Conservation (phyloP, 768 basidiomycete species). For the Boletus subparvulus region DNA sequence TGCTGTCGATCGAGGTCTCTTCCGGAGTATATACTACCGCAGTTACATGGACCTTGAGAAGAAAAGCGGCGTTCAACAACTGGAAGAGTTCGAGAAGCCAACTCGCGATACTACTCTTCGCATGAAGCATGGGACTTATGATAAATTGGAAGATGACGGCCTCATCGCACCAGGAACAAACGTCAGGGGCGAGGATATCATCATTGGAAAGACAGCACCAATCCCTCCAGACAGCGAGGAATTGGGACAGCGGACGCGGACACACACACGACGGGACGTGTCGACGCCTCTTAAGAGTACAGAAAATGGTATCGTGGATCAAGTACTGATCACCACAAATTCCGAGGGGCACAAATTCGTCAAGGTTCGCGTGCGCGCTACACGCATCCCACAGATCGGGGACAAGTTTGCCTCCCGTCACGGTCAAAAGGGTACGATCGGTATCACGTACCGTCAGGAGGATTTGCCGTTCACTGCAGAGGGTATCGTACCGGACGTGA, state of each 20-base stretch:
- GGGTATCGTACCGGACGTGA: slow-evolving; percentile 93
- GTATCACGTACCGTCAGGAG: slow-evolving; percentile 99
- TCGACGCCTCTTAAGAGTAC: slow-evolving; percentile 98
- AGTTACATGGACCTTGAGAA: slow-evolving; percentile 99
- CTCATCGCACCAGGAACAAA: slow-evolving; percentile 94
- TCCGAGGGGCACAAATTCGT: slow-evolving; percentile 97
- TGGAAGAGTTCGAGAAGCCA: slow-evolving; percentile 98
- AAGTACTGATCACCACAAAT: slow-evolving; percentile 95
- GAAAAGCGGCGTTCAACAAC: slow-evolving; percentile 85
- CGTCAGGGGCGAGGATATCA: slow-evolving; percentile 95
- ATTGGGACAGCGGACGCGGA: slow-evolving; percentile 91
- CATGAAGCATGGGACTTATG: slow-evolving; percentile 98
- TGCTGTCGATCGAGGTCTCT: slow-evolving; percentile 95
- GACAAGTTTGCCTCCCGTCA: slow-evolving; percentile 99
- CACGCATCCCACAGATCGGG: slow-evolving; percentile 94
- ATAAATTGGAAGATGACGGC: slow-evolving; percentile 64
- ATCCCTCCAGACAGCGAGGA: slow-evolving; percentile 97
- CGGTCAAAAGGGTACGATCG: slow-evolving; percentile 99
- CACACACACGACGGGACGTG: slow-evolving; percentile 86
- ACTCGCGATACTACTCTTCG: slow-evolving; percentile 88
- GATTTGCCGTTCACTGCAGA: slow-evolving; percentile 99
- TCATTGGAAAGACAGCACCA: slow-evolving; percentile 98
- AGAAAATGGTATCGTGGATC: slow-evolving; percentile 94
- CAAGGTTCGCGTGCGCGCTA: slow-evolving; percentile 94
- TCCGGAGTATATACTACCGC: slow-evolving; percentile 98